Evolutionary conservation across 2,329 filamentous ascomycete genomes (phyloP).

Genomic region (Fusarium compactum): DNA sequence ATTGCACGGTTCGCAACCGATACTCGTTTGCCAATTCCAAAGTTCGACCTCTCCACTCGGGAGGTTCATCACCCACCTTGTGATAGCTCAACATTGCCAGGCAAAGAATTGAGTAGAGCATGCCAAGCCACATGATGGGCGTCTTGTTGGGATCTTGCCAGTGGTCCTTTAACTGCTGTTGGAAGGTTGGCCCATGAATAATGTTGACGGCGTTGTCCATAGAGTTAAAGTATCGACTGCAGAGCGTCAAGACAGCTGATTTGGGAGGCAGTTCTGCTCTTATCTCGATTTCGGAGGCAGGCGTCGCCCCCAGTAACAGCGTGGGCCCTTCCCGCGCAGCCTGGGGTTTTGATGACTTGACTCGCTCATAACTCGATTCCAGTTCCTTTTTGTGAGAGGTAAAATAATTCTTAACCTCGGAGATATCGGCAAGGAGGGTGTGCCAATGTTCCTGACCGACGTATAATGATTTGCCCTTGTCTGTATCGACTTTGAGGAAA

Average conservation of each 20-base stretch:
- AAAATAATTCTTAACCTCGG: slow-evolving; percentile 95
- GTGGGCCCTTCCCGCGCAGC: slow-evolving; percentile 74
- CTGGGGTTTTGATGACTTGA: slow-evolving; percentile 75
- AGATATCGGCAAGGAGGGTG: slow-evolving; percentile 81
- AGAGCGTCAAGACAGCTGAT: slow-evolving; percentile 83
- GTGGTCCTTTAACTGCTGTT: slow-evolving; percentile 73
- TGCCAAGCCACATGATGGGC: slow-evolving; percentile 80
- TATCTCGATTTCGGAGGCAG: slow-evolving; percentile 80
- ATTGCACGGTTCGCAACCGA: slow-evolving; percentile 80
- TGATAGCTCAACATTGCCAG: slow-evolving; percentile 84
- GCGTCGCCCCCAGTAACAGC: slow-evolving; percentile 80
- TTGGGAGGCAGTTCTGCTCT: slow-evolving; percentile 84
- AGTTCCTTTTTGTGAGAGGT: slow-evolving; percentile 87
- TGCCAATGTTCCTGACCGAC: slow-evolving; percentile 88
- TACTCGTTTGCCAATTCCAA: slow-evolving; percentile 73
- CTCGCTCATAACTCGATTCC: slow-evolving; percentile 82
- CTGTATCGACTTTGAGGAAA: slow-evolving; percentile 82
- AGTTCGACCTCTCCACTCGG: slow-evolving; percentile 78
- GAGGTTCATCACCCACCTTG: slow-evolving; percentile 82
- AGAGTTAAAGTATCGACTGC: slow-evolving; percentile 92
- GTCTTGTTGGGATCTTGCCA: slow-evolving; percentile 81
- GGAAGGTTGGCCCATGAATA: slow-evolving; percentile 86
- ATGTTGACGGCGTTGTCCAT: slow-evolving; percentile 78
- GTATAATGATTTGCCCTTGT: slow-evolving; percentile 83
- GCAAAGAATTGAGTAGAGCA: slow-evolving; percentile 81